Conservation (phyloP, 768 basidiomycete species). For the Auricularia cornea region DNA sequence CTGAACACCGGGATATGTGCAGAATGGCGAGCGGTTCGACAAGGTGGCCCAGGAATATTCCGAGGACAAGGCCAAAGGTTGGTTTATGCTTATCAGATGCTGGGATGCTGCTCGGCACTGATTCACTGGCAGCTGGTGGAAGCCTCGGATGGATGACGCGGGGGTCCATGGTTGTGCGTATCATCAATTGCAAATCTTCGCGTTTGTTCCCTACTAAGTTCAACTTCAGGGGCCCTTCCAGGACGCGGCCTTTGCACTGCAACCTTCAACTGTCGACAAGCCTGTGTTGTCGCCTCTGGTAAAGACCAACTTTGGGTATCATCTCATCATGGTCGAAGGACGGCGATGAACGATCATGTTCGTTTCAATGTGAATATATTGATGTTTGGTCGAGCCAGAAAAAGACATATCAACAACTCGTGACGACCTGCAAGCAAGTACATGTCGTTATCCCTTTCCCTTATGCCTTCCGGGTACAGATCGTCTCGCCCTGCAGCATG, state of each 20-base stretch:
- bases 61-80: conserved; percentile 85
- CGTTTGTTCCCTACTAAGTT: not conserved
- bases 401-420: too few relatives aligned
- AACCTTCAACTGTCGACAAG: conserved; percentile 74
- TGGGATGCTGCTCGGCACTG: too few relatives aligned
- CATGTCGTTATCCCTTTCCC: too few relatives aligned
- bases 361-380: too few relatives aligned
- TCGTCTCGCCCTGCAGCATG: too few relatives aligned
- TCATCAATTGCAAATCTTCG: too few relatives aligned
- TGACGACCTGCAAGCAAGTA: too few relatives aligned
- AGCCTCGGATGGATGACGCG: conserved; percentile 82
- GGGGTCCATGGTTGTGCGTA: conserved; percentile 74
- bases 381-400: too few relatives aligned
- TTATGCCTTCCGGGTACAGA: too few relatives aligned
- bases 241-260: conserved; percentile 77
- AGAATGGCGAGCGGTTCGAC: conserved; percentile 76
- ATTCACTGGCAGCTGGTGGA: conserved; percentile 85
- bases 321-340: conserved; percentile 88
- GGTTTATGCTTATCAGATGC: too few relatives aligned
- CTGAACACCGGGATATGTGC: conserved; percentile 9
- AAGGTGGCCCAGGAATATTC: conserved; percentile 88
- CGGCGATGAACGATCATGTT: conserved; percentile 44
- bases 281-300: conserved; percentile 63
- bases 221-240: conserved; percentile 56
- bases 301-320: conserved; percentile 80